Percentiles rank a stretch among this genome's conserved stretches.
Evolutionary conservation across 768 basidiomycete species (phyloP).

Genomic region (Goffeauzyma gilvescens): DNA sequence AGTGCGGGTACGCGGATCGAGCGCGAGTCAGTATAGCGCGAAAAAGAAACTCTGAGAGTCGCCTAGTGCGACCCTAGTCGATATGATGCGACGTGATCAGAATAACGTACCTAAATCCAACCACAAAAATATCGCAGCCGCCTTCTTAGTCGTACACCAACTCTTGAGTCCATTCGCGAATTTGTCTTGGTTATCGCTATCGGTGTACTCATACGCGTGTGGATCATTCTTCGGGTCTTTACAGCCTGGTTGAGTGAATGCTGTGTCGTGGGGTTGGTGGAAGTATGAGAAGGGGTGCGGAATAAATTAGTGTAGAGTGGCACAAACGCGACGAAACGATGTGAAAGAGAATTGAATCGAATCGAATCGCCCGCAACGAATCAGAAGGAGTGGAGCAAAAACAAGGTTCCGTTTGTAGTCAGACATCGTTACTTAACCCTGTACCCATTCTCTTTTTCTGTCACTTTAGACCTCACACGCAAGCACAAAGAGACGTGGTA

Average conservation of each 20-base stretch:
- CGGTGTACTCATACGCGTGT: conserved; percentile 45
- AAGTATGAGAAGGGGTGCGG: not conserved
- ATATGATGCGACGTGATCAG: not conserved
- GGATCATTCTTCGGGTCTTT: conserved; percentile 70
- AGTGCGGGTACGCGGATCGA: not conserved
- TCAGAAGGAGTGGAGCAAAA: too few species aligned
- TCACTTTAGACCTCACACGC: not conserved
- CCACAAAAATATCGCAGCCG: conserved; percentile 79
- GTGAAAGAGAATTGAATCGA: too few species aligned
- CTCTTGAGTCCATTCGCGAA: conserved; percentile 52
- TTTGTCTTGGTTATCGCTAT: too few species aligned
- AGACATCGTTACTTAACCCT: not conserved
- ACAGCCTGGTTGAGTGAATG: conserved; percentile 77
- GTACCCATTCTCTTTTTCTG: not conserved
- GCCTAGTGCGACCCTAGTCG: not conserved
- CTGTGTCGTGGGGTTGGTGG: conserved; percentile 32
- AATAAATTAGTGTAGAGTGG: too few species aligned
- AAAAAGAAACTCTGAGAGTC: not conserved
- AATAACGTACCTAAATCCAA: conserved; percentile 27
- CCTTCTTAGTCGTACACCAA: conserved; percentile 87
- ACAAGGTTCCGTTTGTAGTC: too few species aligned
- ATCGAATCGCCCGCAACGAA: too few species aligned
- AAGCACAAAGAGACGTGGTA: not conserved
- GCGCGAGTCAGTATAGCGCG: not conserved
- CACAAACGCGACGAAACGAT: too few species aligned